A percentile compares a stretch with the other conserved stretches of the same genome.
Conservation (phyloP, 1,139 yeast species). For the Yamadazyma triangularis region DNA sequence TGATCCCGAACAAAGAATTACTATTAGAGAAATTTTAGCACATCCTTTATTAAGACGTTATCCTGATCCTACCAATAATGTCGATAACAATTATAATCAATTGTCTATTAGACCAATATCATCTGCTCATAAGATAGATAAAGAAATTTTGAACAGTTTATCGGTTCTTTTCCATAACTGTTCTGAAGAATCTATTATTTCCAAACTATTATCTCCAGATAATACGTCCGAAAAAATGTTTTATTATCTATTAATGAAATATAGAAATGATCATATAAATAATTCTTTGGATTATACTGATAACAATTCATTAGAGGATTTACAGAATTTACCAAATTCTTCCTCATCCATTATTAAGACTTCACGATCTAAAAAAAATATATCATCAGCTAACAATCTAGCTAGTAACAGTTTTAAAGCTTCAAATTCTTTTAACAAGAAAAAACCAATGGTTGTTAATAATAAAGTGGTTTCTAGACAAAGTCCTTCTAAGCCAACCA, state of each 20-base stretch:
- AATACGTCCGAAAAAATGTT: constrained; percentile 81
- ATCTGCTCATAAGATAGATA: constrained; percentile 61
- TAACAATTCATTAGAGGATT: constrained; percentile 21
- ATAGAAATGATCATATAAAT: constrained; percentile 68
- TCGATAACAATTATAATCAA: constrained; percentile 20
- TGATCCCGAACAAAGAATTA: constrained; percentile 73
- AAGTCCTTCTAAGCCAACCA: constrained; percentile 17
- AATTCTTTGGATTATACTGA: constrained; percentile 16
- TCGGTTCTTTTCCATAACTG: constrained; percentile 92
- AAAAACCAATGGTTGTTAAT: constrained; percentile 23
- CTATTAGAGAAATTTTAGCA: constrained; percentile 62
- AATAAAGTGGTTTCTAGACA: constrained; percentile 24
- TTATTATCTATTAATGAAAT: constrained; percentile 76
- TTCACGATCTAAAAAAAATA: background rate
- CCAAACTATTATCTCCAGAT: constrained; percentile 53
- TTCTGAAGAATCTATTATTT: constrained; percentile 53
- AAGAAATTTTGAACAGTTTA: constrained; percentile 77
- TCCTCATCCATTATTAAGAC: background rate
- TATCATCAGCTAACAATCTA: constrained; percentile 3
- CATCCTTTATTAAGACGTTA: constrained; percentile 83
- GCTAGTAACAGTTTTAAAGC: constrained; percentile 27
- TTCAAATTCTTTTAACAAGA: constrained; percentile 38
- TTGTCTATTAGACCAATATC: constrained; percentile 45
- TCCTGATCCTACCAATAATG: constrained; percentile 33
- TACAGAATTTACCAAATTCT: constrained; percentile 11